Base-by-base conservation (phyloP, 495 filamentous ascomycete species). In the Daldinia decipiens region DNA sequence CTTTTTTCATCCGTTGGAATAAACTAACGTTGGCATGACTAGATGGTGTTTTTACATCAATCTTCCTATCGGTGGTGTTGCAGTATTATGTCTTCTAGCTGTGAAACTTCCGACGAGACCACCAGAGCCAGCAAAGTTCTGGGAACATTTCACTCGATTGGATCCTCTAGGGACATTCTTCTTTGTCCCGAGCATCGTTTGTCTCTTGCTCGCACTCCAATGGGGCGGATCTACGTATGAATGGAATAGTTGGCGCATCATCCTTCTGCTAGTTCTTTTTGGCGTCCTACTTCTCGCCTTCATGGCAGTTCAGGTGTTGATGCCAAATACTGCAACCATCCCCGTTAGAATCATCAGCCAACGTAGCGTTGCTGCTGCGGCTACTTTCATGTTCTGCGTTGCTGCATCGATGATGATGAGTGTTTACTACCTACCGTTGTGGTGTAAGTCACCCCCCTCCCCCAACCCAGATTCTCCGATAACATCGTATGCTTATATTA, bases 221-320 rank as follows among this genome's bases (percentile, higher is more conserved):
- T 97, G 94, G 93, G 93, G 91, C 56, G 93, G 93, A 0, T 87
- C 87, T 9, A 88, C 82, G 32, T 93, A 93, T 66, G 76, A 77
- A 0, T 96, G 93, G 93, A 74, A 71, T 21, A 84, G 83, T 59
- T 88, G 84, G 74, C 87, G 87, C 29, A 89, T 93, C 67, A 90
- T 94, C 59, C 83, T 86, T 4, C 82, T 95, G 1, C 85, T 95
- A 29, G 85, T 89, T 19, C 67, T 93, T 2, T 91, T 88, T 62
- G 89, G 81, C 0, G 75, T 93, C 24, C 82, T 93, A 8, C 78
- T 87, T 7, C 64, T 85, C 31, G 79, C 77, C 38, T 98, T 97
- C 75, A 76, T 85, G 21, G 81, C 72, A 6, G 76, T 94, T 12
- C 91, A 98, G 75, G 77, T 89, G 55, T 83, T 86, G 80, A 85